Base-by-base conservation (phyloP, 148 eudicot genomes). In the Arbutus unedo region DNA sequence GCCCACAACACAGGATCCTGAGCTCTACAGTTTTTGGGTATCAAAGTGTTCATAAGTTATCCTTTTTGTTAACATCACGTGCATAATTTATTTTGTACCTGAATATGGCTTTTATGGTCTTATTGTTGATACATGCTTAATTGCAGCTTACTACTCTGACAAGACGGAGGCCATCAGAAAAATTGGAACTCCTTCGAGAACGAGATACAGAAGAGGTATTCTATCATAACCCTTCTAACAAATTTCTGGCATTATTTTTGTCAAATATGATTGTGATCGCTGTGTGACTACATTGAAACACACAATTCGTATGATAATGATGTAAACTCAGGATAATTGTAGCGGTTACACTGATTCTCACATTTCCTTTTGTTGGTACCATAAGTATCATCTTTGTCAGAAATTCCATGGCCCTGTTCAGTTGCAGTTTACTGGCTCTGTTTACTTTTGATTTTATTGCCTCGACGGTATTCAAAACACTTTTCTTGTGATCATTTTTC, bases 11-110 rank as follows among this genome's bases (percentile, higher is more conserved):
- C 84, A 84, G 23, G 91, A 94, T 88, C 99, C 97, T 21, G 98
- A 97, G 91, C 93, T 85, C 85, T 97, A 90, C 88, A 94, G 99
- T 91, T 97, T 97, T 48, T 97, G 99, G 99, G 99, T 97, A 93
- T 85, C 82, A 74, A 78, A 31, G 5, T 64, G 41, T 64, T 66
- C 44, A 66, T 66, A 25, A 66, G 71, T 66, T 31, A 13, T 66
- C 71, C 6, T 66, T 66, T 25, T 66, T 31, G 71, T 66, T 25
- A 25, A 10, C 0, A 16, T 25, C 71, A 66, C 11, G 1, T 66
- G 10, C 71, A 25, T 67, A 49, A 51, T 81, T 55, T 76, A 11
- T 82, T 10, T 77, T 44, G 74, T 21, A 60, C 7, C 16, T 72
- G 43, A 43, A 49, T 54, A 15, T 68, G 18, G 10, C 38, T 75